phyloP scores from a whole-genome alignment of 768 basidiomycete genomes.

The Hysterangium stoloniferum region DNA sequence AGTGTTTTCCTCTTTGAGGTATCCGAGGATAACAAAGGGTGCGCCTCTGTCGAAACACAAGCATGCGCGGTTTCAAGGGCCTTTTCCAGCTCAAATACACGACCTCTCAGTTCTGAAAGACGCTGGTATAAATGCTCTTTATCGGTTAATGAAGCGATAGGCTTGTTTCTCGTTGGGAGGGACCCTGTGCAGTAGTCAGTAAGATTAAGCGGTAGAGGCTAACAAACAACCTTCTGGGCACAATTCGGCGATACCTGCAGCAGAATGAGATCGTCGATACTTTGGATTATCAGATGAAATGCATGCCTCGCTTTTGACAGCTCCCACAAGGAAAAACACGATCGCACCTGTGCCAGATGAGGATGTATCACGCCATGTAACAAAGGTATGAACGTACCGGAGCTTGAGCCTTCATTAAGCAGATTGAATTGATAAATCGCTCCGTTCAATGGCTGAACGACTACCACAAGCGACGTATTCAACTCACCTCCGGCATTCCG shows the following conservation, averaged over 20 bases:
- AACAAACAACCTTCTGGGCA: slow-evolving; percentile 8
- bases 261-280: background rate
- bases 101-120: slow-evolving; percentile 51
- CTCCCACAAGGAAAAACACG: slow-evolving; percentile 11
- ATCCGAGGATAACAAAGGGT: slow-evolving; percentile 54
- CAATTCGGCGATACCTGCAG: slow-evolving; percentile 8
- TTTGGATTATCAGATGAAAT: background rate
- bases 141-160: slow-evolving; percentile 3
- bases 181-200: background rate
- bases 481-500: slow-evolving; percentile 12
- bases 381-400: background rate
- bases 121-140: slow-evolving; percentile 42
- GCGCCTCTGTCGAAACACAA: slow-evolving; percentile 38
- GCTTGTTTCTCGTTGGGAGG: slow-evolving; percentile 10
- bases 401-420: slow-evolving; percentile 6
- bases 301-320: slow-evolving; percentile 10
- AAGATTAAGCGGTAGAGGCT: background rate
- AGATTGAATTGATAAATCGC: background rate
- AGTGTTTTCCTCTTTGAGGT: background rate
- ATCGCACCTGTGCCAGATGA: slow-evolving; percentile 5
- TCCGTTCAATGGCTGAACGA: too few species aligned
- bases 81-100: slow-evolving; percentile 62
- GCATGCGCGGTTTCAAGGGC: slow-evolving; percentile 49
- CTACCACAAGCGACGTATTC: too few species aligned
- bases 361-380: background rate